Percentiles rank a stretch among this genome's conserved stretches.
Conservation (phyloP, 306 rosid species). For the Gastrolobium bilobum region DNA sequence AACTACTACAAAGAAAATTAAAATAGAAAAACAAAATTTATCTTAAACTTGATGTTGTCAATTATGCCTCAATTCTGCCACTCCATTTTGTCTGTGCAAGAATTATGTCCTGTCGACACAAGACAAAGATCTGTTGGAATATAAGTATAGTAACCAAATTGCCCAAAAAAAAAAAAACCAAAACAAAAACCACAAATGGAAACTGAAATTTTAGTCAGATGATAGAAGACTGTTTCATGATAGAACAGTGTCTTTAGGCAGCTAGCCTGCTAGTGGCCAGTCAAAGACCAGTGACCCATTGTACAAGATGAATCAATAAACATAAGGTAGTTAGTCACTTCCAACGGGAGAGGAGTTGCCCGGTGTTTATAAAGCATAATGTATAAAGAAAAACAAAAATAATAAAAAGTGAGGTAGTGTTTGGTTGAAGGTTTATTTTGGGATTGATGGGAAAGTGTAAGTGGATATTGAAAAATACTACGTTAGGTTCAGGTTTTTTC, state of each 20-base stretch:
- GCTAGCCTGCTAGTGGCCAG: not conserved
- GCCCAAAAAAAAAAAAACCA: not conserved
- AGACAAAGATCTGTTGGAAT: slow-evolving; percentile 16
- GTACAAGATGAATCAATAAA: slow-evolving; percentile 16
- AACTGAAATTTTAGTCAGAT: not conserved
- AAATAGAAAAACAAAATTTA: not conserved
- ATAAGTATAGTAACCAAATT: not conserved
- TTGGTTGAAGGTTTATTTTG: no score
- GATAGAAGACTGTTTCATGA: not conserved
- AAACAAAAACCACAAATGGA: no score
- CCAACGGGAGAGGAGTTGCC: not conserved
- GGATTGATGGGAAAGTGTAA: no score
- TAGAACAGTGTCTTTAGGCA: not conserved
- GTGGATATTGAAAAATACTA: no score
- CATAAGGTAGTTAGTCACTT: slow-evolving; percentile 6
- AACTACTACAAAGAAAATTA: slow-evolving; percentile 27
- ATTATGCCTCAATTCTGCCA: slow-evolving; percentile 40
- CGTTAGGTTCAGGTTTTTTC: no score
- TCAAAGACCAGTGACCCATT: not conserved
- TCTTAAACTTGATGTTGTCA: slow-evolving; percentile 2
- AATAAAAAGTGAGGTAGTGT: no score
- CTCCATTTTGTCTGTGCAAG: slow-evolving; percentile 37
- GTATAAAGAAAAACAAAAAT: no score
- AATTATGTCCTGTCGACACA: slow-evolving; percentile 23
- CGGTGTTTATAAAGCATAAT: not conserved